A percentile compares a stretch with the other conserved stretches of the same genome.
phyloP scores from a whole-genome alignment of 148 eudicot genomes.

The Persicaria tinctoria region DNA sequence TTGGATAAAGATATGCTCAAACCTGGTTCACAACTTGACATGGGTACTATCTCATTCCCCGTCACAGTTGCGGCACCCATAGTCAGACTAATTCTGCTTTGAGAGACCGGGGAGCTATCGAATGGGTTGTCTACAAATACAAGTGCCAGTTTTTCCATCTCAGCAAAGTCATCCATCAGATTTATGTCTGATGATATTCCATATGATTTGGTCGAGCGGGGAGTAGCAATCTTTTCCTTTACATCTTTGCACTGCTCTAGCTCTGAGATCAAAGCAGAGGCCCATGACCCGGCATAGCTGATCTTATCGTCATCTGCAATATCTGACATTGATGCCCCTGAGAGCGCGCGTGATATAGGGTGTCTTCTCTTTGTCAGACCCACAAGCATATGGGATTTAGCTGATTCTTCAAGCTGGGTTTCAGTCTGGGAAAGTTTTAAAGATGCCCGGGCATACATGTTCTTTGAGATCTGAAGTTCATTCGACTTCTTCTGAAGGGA shows the following conservation, averaged over 20 bases:
- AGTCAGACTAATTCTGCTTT: conserved; percentile 16
- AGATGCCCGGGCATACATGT: conserved; percentile 30
- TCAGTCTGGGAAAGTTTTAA: conserved; percentile 41
- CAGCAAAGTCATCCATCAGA: conserved; percentile 95
- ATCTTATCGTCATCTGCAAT: conserved; percentile 71
- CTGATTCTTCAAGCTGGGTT: conserved; percentile 35
- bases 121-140: conserved; percentile 44
- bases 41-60: conserved; percentile 9
- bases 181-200: conserved; percentile 38
- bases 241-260: conserved; percentile 19
- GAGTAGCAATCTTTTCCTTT: conserved; percentile 16
- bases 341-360: background rate
- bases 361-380: conserved; percentile 15
- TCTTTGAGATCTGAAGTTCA: conserved; percentile 42
- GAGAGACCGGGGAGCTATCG: conserved; percentile 23
- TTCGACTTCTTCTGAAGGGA: conserved; percentile 35
- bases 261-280: conserved; percentile 52
- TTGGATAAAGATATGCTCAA: conserved; percentile 23
- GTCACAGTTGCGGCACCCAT: conserved; percentile 7
- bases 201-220: conserved; percentile 18
- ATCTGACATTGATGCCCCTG: conserved; percentile 48
- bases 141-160: conserved; percentile 93
- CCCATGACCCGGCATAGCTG: conserved; percentile 54
- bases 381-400: conserved; percentile 19
- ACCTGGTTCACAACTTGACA: conserved; percentile 4